Base-by-base conservation (phyloP, 495 filamentous ascomycete genomes). In the Aspergillus olivimuriae region DNA sequence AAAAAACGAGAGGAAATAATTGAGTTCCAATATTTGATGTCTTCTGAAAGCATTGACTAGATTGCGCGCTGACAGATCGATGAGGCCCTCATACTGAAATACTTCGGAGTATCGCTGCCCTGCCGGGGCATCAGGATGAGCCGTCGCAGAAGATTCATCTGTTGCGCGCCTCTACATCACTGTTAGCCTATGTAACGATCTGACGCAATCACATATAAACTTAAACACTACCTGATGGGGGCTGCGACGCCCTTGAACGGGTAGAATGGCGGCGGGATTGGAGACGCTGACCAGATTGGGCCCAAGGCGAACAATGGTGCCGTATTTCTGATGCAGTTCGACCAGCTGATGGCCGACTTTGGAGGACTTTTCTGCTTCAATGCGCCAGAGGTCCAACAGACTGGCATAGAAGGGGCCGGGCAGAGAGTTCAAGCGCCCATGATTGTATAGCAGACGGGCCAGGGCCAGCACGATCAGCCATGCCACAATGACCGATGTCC, bases 261-360 rank as follows among this genome's bases (percentile, higher is more conserved):
- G 20, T 10, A 47, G 48, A 34, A 75, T 70, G 0, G 55, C 69
- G 12, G 58, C 62, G 0, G 38, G 48, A 26, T 71, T 70, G 24
- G 68, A 55, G 7, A 81, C 65, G 39, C 72, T 80, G 8, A 83
- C 57, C 21, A 66, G 63, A 24, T 74, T 69, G 1, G 79, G 78
- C 0, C 78, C 79, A 9, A 82, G 57, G 1, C 78, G 70, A 19
- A 84, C 79, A 1, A 74, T 53, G 1, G 63, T 58, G 0, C 79
- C 81, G 52, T 81, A 77, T 17, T 56, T 56, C 14, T 52, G 19
- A 43, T 82, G 80, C 6, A 82, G 53, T 0, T 43, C 45, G 11
- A 23, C 28, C 24, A 59, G 31, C 9, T 12, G 23, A 26, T 36
- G 38, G 21, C 39, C 40, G 21, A 51, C 51, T 11, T 36, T 17